Base-by-base conservation (phyloP, 768 basidiomycete genomes). In the Leccinellum luteum region DNA sequence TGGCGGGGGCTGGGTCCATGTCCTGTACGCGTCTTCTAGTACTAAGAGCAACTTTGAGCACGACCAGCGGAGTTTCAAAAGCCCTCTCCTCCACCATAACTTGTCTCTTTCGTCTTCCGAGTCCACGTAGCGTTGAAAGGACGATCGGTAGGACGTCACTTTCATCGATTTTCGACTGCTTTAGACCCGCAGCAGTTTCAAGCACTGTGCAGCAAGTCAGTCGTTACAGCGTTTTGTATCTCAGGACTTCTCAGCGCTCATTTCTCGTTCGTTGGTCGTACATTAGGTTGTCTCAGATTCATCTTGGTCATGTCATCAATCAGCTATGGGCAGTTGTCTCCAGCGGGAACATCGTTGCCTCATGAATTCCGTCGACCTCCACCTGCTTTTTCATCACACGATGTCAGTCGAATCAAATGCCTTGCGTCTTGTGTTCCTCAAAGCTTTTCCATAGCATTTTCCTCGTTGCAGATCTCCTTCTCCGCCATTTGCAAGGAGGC, bases 381-480 rank as follows among this genome's bases (percentile, higher is more conserved):
- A 53, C 60, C 61, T 43, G 57, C 54, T 48, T 64, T 64, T 54
- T 44, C 67, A 38, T 52, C 71, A 14, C 62, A 71, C 64, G 71
- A 74, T 69, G 71, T 72, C 58, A 73, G 71, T 72, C 55, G 56
- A 62, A 66, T 66, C 60, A 51, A 60, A 55, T 55, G 50, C 45
- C 41, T 52, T 61, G 52, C 44, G 53, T 48, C 56, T 41, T 57
- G 57, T 54, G 55, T 56, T 34, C 64, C 63, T 64, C 65, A 63
- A 62, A 50, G 56, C 52, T 53, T 67, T 63, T 55, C 51, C 49
- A 63, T 69, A 65, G 59, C 70, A 60, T 52, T 60, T 62, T 44
- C 25, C 62, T 54, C 79, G 77, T 62, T 79, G 79, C 54, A 77
- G 76, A 61, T 77, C 79, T 44, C 79, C 80, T 45, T 82, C 86